These are phyloP conservation scores for Rhododendron vialii DNA, from an alignment of 148 eudicot species.

Conservation along the genomic window DNA sequence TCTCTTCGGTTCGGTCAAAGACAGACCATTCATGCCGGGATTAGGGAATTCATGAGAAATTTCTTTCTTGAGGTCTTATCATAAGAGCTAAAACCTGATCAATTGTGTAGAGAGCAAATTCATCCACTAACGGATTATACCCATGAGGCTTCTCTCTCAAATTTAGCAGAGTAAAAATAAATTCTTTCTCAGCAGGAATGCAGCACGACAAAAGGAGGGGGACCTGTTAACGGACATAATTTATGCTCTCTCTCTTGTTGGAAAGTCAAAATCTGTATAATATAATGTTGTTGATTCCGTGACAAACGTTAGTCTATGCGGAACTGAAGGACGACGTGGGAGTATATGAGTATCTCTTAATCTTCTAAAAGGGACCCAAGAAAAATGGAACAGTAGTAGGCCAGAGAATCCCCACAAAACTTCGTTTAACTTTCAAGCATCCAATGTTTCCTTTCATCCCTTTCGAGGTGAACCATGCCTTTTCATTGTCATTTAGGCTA, in stretches of 20 bases:
- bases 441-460: conserved; percentile 64
- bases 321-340: conserved; percentile 54
- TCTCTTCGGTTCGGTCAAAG: too few relatives aligned
- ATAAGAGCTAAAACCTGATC: too few relatives aligned
- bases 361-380: not conserved
- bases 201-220: not conserved
- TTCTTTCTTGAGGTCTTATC: too few relatives aligned
- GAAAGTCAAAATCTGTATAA: conserved; percentile 26
- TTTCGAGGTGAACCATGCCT: conserved; percentile 48
- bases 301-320: conserved; percentile 59
- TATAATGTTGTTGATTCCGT: conserved; percentile 37
- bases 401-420: conserved; percentile 60
- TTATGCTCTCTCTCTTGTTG: not conserved
- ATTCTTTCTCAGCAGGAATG: not conserved
- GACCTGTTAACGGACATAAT: not conserved
- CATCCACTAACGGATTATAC: too few relatives aligned
- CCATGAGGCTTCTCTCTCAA: too few relatives aligned
- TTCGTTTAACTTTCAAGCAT: conserved; percentile 48
- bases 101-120: too few relatives aligned
- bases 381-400: conserved; percentile 16
- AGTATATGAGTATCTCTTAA: conserved; percentile 37
- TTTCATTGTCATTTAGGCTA: not conserved
- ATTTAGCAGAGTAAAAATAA: too few relatives aligned
- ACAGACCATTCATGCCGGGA: too few relatives aligned
- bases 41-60: too few relatives aligned